phyloP scores from a whole-genome alignment of 441 rosid genomes.

The Euphorbia celastroides region DNA sequence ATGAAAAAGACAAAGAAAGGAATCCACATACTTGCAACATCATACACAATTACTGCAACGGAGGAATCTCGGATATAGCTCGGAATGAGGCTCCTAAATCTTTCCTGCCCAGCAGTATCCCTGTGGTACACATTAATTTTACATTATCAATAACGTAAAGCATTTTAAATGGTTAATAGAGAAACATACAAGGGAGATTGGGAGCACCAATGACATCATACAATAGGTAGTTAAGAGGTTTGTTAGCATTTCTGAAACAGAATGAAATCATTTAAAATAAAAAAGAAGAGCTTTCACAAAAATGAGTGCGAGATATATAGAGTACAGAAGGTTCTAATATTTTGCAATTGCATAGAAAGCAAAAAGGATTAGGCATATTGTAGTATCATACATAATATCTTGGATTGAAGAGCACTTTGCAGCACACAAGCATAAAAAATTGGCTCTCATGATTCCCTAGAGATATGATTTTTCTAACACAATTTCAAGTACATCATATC shows the following conservation, averaged over 20 bases:
- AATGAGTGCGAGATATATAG: not conserved
- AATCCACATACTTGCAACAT: slow-evolving; percentile 76
- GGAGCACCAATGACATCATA: no score
- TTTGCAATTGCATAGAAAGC: not conserved
- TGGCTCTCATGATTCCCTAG: not conserved
- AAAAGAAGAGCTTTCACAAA: not conserved
- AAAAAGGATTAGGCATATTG: not conserved
- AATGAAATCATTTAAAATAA: not conserved
- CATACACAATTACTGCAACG: slow-evolving; percentile 82
- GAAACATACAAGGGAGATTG: no score
- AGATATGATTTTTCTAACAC: not conserved
- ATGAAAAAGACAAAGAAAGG: not conserved
- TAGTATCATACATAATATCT: not conserved
- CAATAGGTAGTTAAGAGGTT: no score
- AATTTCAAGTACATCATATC: not conserved
- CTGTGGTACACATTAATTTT: slow-evolving; percentile 25
- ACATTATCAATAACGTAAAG: not conserved
- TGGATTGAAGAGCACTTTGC: not conserved
- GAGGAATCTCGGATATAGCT: slow-evolving; percentile 90
- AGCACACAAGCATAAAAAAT: not conserved
- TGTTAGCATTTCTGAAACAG: not conserved
- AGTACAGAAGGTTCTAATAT: not conserved
- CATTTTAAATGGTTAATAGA: not conserved
- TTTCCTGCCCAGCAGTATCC: slow-evolving; percentile 92
- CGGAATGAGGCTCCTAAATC: slow-evolving; percentile 91